Percentiles rank a stretch among this genome's conserved stretches.
Evolutionary conservation across 2,329 filamentous ascomycete genomes (phyloP).

Genomic region (Aspergillus thermomutatus): DNA sequence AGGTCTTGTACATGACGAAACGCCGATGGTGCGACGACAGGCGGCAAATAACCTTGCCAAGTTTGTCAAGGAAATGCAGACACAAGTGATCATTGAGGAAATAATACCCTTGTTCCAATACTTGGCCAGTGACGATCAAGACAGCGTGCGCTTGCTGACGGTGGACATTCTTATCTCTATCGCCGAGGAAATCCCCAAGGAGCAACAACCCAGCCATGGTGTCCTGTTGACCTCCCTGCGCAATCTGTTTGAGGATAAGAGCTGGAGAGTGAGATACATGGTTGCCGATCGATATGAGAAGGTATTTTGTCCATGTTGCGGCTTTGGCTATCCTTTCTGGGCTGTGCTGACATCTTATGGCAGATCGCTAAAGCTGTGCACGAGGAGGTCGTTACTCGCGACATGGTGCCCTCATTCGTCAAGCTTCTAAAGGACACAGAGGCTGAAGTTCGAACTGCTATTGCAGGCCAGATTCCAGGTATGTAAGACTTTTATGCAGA

Average conservation of each 20-base stretch:
- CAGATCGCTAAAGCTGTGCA: constrained; percentile 98
- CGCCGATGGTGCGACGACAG: constrained; percentile 96
- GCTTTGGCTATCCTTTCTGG: not conserved
- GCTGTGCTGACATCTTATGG: constrained; percentile 12
- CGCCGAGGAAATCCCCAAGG: constrained; percentile 94
- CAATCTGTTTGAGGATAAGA: constrained; percentile 97
- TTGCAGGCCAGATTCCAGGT: constrained; percentile 93
- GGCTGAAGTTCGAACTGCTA: constrained; percentile 93
- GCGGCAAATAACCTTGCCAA: constrained; percentile 94
- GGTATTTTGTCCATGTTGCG: constrained; percentile 49
- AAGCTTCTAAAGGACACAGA: constrained; percentile 98
- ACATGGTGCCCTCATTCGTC: constrained; percentile 93
- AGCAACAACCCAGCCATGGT: constrained; percentile 94
- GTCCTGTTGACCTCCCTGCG: constrained; percentile 86
- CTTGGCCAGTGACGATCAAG: constrained; percentile 92
- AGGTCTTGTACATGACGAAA: constrained; percentile 94
- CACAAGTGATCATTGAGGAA: constrained; percentile 88
- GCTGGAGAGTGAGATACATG: constrained; percentile 99
- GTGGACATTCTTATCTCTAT: constrained; percentile 96
- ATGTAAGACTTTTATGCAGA: constrained; percentile 19
- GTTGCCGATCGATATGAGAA: constrained; percentile 98
- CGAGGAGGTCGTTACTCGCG: constrained; percentile 89
- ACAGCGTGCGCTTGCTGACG: constrained; percentile 91
- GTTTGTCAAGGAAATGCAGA: constrained; percentile 95
- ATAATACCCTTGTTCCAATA: constrained; percentile 99